Percentiles rank a stretch among this genome's conserved stretches.
Conservation (phyloP, 495 filamentous ascomycete genomes). For the Clohesyomyces aquaticus region DNA sequence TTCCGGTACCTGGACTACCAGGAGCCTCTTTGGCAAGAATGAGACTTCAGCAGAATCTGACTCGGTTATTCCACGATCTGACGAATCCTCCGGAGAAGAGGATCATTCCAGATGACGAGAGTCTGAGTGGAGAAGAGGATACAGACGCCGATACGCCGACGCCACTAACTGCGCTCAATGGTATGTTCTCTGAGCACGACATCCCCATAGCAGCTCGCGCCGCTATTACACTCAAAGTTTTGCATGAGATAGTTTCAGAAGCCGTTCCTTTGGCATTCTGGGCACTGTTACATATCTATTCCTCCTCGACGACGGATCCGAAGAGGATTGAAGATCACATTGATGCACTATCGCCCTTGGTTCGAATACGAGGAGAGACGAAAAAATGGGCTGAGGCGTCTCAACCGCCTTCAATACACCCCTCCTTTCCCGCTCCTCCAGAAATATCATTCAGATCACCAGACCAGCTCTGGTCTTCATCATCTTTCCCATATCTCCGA, state of each 20-base stretch:
- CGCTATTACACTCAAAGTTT: slow-evolving; percentile 42
- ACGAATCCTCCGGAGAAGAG: slow-evolving; percentile 36
- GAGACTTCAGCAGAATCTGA: slow-evolving; percentile 54
- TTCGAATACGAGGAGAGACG: slow-evolving; percentile 59
- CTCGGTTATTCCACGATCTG: slow-evolving; percentile 52
- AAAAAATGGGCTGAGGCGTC: slow-evolving; percentile 51
- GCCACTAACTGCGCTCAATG: slow-evolving; percentile 26
- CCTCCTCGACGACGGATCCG: slow-evolving; percentile 15
- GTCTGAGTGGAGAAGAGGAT: slow-evolving; percentile 31
- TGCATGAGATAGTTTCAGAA: slow-evolving; percentile 61
- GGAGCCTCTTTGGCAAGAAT: slow-evolving; percentile 58
- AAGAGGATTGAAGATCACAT: background rate
- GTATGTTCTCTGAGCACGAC: slow-evolving; percentile 19
- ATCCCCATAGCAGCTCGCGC: slow-evolving; percentile 37
- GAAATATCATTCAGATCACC: slow-evolving; percentile 10
- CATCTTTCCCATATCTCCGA: slow-evolving; percentile 48
- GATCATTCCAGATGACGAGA: slow-evolving; percentile 22
- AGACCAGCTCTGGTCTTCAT: slow-evolving; percentile 43
- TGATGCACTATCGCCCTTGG: slow-evolving; percentile 38
- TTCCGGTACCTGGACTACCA: slow-evolving; percentile 56
- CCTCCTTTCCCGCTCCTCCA: slow-evolving; percentile 58
- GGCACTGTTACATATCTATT: slow-evolving; percentile 59
- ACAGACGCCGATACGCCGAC: slow-evolving; percentile 32
- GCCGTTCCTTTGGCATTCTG: slow-evolving; percentile 59
- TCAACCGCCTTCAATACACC: slow-evolving; percentile 54